Conservation (phyloP, 169 alveolate genomes). For the Miamiensis avidus region DNA sequence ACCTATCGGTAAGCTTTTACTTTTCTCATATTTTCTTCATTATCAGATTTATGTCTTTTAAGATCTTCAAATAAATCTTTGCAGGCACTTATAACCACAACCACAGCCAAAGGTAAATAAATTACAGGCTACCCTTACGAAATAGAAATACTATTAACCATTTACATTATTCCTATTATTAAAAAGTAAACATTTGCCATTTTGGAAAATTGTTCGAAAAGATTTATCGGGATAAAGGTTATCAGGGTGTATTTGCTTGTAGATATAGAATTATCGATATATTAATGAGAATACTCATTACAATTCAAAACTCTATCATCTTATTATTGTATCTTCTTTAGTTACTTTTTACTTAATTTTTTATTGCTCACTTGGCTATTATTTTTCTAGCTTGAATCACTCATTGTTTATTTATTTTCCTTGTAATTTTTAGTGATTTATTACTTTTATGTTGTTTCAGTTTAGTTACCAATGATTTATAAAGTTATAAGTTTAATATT, state of each 20-base stretch:
- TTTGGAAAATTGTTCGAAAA: constrained; percentile 72
- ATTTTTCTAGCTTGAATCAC: neutral
- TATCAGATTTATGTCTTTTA: constrained; percentile 90
- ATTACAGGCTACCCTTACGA: constrained; percentile 91
- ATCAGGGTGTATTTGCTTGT: constrained; percentile 80
- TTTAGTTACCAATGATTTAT: neutral
- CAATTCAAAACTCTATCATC: neutral
- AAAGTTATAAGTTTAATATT: too few species aligned
- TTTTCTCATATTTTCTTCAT: constrained; percentile 87
- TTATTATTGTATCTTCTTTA: neutral
- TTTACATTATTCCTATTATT: constrained; percentile 86
- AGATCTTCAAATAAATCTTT: constrained; percentile 94
- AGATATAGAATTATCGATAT: constrained; percentile 32
- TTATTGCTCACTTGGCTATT: neutral
- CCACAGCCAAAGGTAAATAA: constrained; percentile 91
- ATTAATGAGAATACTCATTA: neutral
- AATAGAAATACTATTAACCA: constrained; percentile 85
- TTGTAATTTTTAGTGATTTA: neutral
- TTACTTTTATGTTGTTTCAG: neutral
- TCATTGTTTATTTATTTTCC: neutral
- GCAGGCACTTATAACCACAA: constrained; percentile 90
- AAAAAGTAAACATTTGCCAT: constrained; percentile 90
- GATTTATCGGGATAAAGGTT: constrained; percentile 73
- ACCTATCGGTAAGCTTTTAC: constrained; percentile 78
- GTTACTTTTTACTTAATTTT: too few species aligned